Base-by-base conservation (phyloP, 2,329 filamentous ascomycete species). In the Phialophora verrucosa region DNA sequence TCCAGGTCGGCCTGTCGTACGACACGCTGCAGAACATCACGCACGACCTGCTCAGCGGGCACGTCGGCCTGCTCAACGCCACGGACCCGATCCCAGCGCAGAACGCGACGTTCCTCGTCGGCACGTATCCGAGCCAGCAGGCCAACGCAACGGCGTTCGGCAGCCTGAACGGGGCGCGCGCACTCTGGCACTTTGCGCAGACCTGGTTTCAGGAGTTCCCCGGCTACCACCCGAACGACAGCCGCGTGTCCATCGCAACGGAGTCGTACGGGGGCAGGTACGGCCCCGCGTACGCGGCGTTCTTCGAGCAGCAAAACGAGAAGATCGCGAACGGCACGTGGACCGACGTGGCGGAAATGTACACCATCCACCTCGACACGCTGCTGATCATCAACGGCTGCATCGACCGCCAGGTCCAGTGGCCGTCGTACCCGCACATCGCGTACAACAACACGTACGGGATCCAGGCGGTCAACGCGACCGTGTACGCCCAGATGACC, bases 191-290 rank as follows among this genome's bases (percentile, higher is more conserved):
- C 71, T 85, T 85, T 73, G 77, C 83, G 0, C 83, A 86, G 72
- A 78, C 79, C 2, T 89, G 87, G 78, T 84, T 85, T 62, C 80
- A 83, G 10, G 79, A 83, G 44, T 89, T 88, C 63, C 85, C 84
- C 0, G 78, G 80, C 17, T 87, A 88, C 71, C 78, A 83, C 72
- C 81, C 80, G 4, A 82, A 83, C 56, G 82, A 86, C 59, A 81
- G 83, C 53, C 64, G 66, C 5, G 64, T 73, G 32, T 68, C 66
- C 17, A 59, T 73, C 49, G 73, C 66, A 55, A 73, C 66, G 4
- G 62, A 70, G 44, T 56, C 42, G 44, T 76, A 76, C 54, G 74
- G 74, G 23, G 74, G 74, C 0, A 66, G 64, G 11, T 76, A 74
- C 56, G 74, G 74, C 2, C 74, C 74, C 8, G 65, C 65, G 17